Evolutionary conservation across 768 basidiomycete genomes (phyloP).

Genomic region (Dendrothele bispora): DNA sequence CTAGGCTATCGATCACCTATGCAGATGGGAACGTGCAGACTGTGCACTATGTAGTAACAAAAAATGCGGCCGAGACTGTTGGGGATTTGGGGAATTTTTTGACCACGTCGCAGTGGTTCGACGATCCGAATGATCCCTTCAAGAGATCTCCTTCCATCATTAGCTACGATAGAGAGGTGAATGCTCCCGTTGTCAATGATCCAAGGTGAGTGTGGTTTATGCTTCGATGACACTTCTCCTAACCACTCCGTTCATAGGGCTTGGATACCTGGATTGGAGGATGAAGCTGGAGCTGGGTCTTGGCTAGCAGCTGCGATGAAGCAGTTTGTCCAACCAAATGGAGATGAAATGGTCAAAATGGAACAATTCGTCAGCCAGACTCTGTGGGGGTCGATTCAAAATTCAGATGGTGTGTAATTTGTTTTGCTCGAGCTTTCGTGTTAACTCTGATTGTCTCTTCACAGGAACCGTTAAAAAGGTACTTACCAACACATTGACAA

Average conservation of each 20-base stretch:
- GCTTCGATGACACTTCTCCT: not conserved
- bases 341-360: conserved; percentile 51
- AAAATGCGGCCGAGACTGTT: conserved; percentile 43
- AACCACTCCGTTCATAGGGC: conserved; percentile 27
- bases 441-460: not conserved
- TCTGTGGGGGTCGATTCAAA: conserved; percentile 52
- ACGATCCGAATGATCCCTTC: conserved; percentile 49
- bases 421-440: not conserved
- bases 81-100: conserved; percentile 54
- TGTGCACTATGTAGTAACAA: conserved; percentile 51
- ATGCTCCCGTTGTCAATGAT: conserved; percentile 49
- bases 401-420: conserved; percentile 39
- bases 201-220: conserved; percentile 18
- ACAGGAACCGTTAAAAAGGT: conserved; percentile 56
- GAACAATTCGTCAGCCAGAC: conserved; percentile 48
- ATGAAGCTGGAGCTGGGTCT: conserved; percentile 61
- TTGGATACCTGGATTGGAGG: conserved; percentile 61
- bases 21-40: conserved; percentile 53
- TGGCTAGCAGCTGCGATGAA: conserved; percentile 60
- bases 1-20: conserved; percentile 50
- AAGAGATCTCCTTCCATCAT: conserved; percentile 52
- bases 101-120: conserved; percentile 55
- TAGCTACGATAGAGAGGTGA: conserved; percentile 52
- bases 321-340: conserved; percentile 53
- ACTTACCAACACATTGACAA: not conserved